Conservation (phyloP, 129 eudicot genomes). For the Sambucus nigra region DNA sequence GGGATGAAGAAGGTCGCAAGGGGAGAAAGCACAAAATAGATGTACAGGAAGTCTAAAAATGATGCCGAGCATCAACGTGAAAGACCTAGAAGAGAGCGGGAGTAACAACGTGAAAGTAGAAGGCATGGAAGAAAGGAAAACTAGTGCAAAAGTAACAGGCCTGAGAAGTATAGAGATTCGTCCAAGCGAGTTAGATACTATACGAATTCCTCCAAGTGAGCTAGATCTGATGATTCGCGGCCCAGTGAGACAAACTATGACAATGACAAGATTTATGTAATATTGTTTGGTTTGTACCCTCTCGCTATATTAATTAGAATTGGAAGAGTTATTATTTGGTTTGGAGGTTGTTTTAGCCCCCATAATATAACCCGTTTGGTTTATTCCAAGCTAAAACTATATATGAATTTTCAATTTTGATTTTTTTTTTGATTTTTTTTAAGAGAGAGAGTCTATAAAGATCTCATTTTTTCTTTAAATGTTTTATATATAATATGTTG, state of each 20-base stretch:
- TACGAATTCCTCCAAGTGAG: constrained; percentile 47
- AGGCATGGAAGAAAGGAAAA: constrained; percentile 49
- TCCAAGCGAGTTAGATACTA: too few relatives aligned
- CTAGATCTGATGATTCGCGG: constrained; percentile 39
- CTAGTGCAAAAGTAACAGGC: constrained; percentile 10
- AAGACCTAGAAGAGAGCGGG: too few relatives aligned
- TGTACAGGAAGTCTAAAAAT: constrained; percentile 17
- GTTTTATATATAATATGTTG: too few relatives aligned
- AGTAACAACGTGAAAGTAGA: constrained; percentile 31
- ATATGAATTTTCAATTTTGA: too few relatives aligned
- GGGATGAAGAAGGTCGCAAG: background rate
- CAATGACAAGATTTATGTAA: constrained; percentile 23
- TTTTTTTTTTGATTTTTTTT: too few relatives aligned
- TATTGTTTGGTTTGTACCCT: too few relatives aligned
- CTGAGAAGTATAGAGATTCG: constrained; percentile 33
- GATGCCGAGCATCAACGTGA: constrained; percentile 18
- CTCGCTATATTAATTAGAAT: background rate
- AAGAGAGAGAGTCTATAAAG: too few relatives aligned
- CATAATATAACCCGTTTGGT: too few relatives aligned
- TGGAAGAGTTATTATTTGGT: background rate
- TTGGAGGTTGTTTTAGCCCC: background rate
- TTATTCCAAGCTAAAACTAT: too few relatives aligned
- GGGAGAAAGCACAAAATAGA: background rate
- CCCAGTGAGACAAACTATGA: constrained; percentile 31
- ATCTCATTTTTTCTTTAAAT: too few relatives aligned